phyloP scores from a whole-genome alignment of 1,284 basidiomycete genomes.

The Fomitopsis betulina region DNA sequence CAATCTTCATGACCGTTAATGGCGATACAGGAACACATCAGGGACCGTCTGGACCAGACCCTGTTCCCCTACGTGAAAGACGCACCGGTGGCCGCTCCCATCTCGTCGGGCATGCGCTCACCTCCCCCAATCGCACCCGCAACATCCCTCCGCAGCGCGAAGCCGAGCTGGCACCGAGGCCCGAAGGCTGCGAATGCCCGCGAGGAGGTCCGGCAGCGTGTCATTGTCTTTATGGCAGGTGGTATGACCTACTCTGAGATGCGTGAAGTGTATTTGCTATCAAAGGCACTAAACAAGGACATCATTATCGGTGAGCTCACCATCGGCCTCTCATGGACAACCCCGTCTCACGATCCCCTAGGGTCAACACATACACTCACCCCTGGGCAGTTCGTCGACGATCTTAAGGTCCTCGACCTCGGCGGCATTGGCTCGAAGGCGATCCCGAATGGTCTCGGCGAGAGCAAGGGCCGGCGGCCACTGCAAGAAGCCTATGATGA shows the following conservation, averaged over 20 bases:
- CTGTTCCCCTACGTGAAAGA: slow-evolving; percentile 93
- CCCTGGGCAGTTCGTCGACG: slow-evolving; percentile 82
- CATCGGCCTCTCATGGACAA: not conserved
- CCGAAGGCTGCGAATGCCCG: slow-evolving; percentile 46
- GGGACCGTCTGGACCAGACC: slow-evolving; percentile 72
- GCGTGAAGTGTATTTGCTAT: slow-evolving; percentile 81
- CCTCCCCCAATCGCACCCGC: slow-evolving; percentile 33
- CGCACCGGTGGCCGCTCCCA: slow-evolving; percentile 51
- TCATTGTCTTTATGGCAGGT: slow-evolving; percentile 91
- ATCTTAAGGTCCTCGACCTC: slow-evolving; percentile 82
- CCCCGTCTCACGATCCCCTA: slow-evolving; percentile 26
- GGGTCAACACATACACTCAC: slow-evolving; percentile 90
- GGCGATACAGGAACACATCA: slow-evolving; percentile 67
- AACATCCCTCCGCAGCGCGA: slow-evolving; percentile 77
- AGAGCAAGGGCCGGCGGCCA: slow-evolving; percentile 43
- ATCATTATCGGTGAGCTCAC: slow-evolving; percentile 77
- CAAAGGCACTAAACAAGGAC: slow-evolving; percentile 76
- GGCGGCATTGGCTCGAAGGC: slow-evolving; percentile 69
- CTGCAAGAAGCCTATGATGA: slow-evolving; percentile 77
- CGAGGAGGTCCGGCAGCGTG: slow-evolving; percentile 68
- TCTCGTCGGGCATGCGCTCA: slow-evolving; percentile 38
- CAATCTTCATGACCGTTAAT: not conserved
- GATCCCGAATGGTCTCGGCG: slow-evolving; percentile 70
- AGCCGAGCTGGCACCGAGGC: slow-evolving; percentile 82
- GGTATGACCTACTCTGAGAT: slow-evolving; percentile 98